Base-by-base conservation (phyloP, 495 filamentous ascomycete species). In the Sordaria brevicollis region DNA sequence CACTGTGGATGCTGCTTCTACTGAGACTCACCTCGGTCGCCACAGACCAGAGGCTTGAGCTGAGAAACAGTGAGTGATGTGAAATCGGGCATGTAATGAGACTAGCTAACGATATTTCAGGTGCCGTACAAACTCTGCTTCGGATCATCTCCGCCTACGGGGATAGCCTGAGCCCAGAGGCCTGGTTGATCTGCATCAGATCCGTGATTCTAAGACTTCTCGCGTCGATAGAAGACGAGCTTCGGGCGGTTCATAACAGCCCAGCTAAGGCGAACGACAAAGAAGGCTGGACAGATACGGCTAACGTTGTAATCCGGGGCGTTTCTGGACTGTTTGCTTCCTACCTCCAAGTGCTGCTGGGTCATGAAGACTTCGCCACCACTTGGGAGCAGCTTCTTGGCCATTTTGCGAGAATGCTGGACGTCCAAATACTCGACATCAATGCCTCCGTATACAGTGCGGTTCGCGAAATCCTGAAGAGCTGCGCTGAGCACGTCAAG, bases 101-200 rank as follows among this genome's bases (percentile, higher is more conserved):
- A 57, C 11, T 35, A n/a, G 35, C 79, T 79, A 67, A 80, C 68
- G 8, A 3, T 7, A 9, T 2, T 65, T 35, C 66, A 87, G 84
- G 85, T 70, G 92, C 93, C 6, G 89, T 98, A 36, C 94, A 96
- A 76, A 97, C 93, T 0, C 81, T 97, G 17, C 86, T 97, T 68
- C 86, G 93, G 39, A 97, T 98, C 67, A 93, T 98, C 72, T 92
- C 96, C 79, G 93, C 92, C 4, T 93, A 93, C 70, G 93, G 91
- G 34, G 92, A 94, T 74, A 89, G 90, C 66, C 84, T 98, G 13
- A 88, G 86, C 11, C 86, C 91, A 0, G 86, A 89, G 73, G 90
- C 93, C 11, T 97, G 93, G 94, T 89, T 88, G 37, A 83, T 93
- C 65, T 97, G 93, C 76, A 85, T 97, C 65, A 89, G 90, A 68